Evolutionary conservation across 257 asterid species (phyloP).

Genomic region (Nicotiana tabacum): DNA sequence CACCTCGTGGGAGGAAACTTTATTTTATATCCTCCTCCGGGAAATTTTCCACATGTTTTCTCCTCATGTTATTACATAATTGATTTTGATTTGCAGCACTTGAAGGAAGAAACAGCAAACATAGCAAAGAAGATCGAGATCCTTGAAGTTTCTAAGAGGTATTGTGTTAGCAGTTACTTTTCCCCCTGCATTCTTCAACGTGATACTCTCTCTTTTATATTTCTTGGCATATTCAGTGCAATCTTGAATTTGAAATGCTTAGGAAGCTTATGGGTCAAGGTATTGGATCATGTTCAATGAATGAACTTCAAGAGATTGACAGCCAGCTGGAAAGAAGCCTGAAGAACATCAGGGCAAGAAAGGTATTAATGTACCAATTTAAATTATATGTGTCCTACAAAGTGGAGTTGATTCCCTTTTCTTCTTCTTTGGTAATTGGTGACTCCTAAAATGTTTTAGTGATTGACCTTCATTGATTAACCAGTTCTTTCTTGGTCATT

Average conservation of each 20-base stretch:
- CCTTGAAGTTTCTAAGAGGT: constrained; percentile 60
- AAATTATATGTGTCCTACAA: no score
- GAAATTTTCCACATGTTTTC: no score
- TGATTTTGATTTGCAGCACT: constrained; percentile 33
- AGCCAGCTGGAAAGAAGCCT: constrained; percentile 61
- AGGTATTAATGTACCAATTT: constrained; percentile 28
- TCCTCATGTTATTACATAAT: neutral
- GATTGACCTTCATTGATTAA: neutral
- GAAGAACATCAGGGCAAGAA: constrained; percentile 39
- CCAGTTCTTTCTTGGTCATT: neutral
- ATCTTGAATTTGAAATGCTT: neutral
- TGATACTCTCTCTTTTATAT: neutral
- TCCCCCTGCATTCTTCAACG: neutral
- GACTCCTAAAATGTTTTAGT: neutral
- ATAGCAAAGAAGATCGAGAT: constrained; percentile 55
- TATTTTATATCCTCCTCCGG: no score
- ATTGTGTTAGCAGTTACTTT: neutral
- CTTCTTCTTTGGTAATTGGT: neutral
- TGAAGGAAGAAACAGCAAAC: constrained; percentile 44
- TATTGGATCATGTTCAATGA: constrained; percentile 39
- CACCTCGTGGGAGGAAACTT: no score
- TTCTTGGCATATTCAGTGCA: neutral
- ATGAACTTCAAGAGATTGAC: constrained; percentile 58
- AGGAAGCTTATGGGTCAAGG: constrained; percentile 71
- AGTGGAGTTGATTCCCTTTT: neutral